A percentile compares a stretch with the other conserved stretches of the same genome.
Evolutionary conservation across 345 rosid genomes (phyloP).

Genomic region (Crucihimalaya himalaica): DNA sequence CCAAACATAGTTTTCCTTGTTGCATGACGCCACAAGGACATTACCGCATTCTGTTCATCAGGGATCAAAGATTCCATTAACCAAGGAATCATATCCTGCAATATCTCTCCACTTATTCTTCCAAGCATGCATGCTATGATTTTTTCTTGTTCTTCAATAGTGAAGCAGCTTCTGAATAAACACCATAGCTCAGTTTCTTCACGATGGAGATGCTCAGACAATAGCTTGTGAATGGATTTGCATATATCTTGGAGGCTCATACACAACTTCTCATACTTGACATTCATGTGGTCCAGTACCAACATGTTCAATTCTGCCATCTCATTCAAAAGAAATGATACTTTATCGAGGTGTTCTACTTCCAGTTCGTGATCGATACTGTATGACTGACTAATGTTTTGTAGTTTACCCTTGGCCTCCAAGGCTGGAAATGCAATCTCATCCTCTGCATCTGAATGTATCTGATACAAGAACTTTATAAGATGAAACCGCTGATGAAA

Average conservation of each 20-base stretch:
- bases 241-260: constrained; percentile 60
- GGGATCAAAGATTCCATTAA: constrained; percentile 58
- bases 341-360: constrained; percentile 47
- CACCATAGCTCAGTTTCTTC: constrained; percentile 86
- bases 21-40: constrained; percentile 64
- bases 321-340: constrained; percentile 60
- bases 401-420: constrained; percentile 65
- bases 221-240: constrained; percentile 59
- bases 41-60: constrained; percentile 54
- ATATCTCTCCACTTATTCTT: constrained; percentile 62
- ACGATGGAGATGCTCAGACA: constrained; percentile 64
- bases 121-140: constrained; percentile 70
- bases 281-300: constrained; percentile 28
- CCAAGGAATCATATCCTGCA: constrained; percentile 81
- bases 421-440: constrained; percentile 81
- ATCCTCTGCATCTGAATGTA: constrained; percentile 76
- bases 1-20: constrained; percentile 77
- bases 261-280: constrained; percentile 48
- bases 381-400: constrained; percentile 64
- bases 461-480: constrained; percentile 52
- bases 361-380: constrained; percentile 67
- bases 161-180: constrained; percentile 58
- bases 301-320: constrained; percentile 44
- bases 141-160: constrained; percentile 73
- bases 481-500: constrained; percentile 59